Evolutionary conservation across 441 rosid species (phyloP).

Genomic region (Codiaeum variegatum): DNA sequence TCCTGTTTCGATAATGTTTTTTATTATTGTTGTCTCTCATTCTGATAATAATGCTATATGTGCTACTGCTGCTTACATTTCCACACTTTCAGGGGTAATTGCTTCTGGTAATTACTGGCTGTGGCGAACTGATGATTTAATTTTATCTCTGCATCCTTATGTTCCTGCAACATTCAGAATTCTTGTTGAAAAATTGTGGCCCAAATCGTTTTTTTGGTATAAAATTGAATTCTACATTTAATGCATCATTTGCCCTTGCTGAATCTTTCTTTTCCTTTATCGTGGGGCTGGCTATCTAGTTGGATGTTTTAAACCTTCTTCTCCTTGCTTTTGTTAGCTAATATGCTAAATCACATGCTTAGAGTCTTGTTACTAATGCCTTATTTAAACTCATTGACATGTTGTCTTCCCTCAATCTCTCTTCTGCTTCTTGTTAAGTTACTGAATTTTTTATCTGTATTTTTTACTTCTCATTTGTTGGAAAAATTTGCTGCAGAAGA

Average conservation of each 20-base stretch:
- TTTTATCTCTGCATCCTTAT: neutral
- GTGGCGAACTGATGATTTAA: neutral
- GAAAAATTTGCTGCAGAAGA: slow-evolving; percentile 55
- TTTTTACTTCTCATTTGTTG: slow-evolving; percentile 2
- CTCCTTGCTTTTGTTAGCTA: neutral
- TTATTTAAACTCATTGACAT: neutral
- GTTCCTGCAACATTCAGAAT: neutral
- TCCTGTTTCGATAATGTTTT: neutral
- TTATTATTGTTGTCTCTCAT: neutral
- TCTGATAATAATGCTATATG: neutral
- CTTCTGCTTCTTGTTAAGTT: neutral
- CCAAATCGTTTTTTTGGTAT: neutral
- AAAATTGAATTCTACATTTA: neutral
- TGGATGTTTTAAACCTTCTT: neutral
- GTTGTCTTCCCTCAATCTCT: too few species aligned
- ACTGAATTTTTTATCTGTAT: neutral
- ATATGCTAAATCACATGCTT: neutral
- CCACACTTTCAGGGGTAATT: neutral
- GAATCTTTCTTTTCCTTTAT: neutral
- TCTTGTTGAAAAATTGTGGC: neutral
- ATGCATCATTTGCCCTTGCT: neutral
- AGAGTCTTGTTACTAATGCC: neutral
- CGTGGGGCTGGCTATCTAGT: neutral
- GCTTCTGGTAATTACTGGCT: neutral
- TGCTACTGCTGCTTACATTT: neutral